Percentiles rank a stretch among this genome's conserved stretches.
Evolutionary conservation across 2,329 filamentous ascomycete genomes (phyloP).

Genomic region (Penicillium sp.): DNA sequence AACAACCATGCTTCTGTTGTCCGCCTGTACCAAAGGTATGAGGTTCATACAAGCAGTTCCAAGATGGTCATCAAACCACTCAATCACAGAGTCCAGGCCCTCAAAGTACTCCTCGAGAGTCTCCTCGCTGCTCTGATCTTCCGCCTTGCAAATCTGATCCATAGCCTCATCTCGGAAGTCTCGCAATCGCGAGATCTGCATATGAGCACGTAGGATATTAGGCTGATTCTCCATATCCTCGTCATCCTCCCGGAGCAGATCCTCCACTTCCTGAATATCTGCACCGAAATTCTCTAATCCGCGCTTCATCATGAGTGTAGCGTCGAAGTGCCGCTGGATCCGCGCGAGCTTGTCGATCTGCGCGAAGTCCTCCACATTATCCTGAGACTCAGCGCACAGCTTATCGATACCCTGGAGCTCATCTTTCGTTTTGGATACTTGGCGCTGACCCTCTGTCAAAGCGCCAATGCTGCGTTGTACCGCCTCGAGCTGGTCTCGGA

Average conservation of each 20-base stretch:
- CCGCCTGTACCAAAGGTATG: slow-evolving; percentile 80
- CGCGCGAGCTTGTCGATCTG: slow-evolving; percentile 64
- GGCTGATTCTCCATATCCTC: slow-evolving; percentile 85
- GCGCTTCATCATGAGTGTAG: slow-evolving; percentile 88
- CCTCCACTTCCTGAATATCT: slow-evolving; percentile 73
- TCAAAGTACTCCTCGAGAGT: slow-evolving; percentile 91
- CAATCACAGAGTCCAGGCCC: slow-evolving; percentile 80
- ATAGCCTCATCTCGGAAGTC: slow-evolving; percentile 96
- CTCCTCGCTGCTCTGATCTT: slow-evolving; percentile 72
- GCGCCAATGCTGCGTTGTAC: slow-evolving; percentile 91
- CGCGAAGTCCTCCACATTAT: slow-evolving; percentile 96
- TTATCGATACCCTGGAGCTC: slow-evolving; percentile 99
- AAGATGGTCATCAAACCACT: slow-evolving; percentile 95
- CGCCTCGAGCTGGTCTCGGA: slow-evolving; percentile 90
- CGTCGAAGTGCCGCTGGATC: slow-evolving; percentile 87
- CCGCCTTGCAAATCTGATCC: slow-evolving; percentile 84
- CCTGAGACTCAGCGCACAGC: slow-evolving; percentile 94
- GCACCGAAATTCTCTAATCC: slow-evolving; percentile 87
- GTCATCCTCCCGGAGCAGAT: slow-evolving; percentile 80
- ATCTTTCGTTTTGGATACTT: slow-evolving; percentile 90
- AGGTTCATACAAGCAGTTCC: slow-evolving; percentile 86
- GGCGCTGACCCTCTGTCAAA: slow-evolving; percentile 86
- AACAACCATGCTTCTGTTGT: slow-evolving; percentile 87
- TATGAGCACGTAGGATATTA: slow-evolving; percentile 85
- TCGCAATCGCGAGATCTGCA: slow-evolving; percentile 84